Evolutionary conservation across 2,329 filamentous ascomycete species (phyloP), one percentile per base, ranked within the genome.

Genomic region (Verticillium klebahnii): DNA sequence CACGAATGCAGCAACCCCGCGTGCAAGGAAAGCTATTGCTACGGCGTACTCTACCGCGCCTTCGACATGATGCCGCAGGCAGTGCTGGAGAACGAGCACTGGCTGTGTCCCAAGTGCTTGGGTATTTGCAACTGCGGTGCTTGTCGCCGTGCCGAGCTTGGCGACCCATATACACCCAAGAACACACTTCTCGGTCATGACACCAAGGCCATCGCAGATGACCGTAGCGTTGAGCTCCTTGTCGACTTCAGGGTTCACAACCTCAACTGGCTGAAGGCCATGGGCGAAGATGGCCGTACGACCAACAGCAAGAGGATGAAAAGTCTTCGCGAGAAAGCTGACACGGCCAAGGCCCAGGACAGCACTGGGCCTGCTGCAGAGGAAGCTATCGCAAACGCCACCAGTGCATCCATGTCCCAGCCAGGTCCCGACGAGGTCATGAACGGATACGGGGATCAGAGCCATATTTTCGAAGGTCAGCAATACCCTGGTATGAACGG

Each of bases 221-320:
- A 91, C 59, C 88, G 95, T 63, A 97, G 93, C 69, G 87, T 97
- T 6, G 94, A 98, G 73, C 89, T 88, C 29, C 82, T 98, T 25
- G 92, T 98, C 9, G 93, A 98, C 72, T 97, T 97, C 74, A 88
- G 91, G 31, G 82, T 91, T 50, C 94, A 96, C 60, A 99, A 99
- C 72, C 80, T 96, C 31, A 85, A 84, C 52, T 97, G 93, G 92
- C 78, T 98, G 57, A 85, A 85, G 70, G 83, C 80, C 12, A 75
- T 78, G 17, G 85, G 84, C 15, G 85, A 87, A 62, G 83, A 85
- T 63, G 80, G 82, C 62, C 81, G 85, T 29, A 85, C 80, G 67
- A 81, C 82, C 57, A 78, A 85, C 64, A 85, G 81, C 68, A 82
- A 80, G 61, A 78, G 84, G 15, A 86, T 87, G 82, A 81, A 83